Conservation (phyloP, 202 grass and related monocot genomes). For the Setaria viridis region DNA sequence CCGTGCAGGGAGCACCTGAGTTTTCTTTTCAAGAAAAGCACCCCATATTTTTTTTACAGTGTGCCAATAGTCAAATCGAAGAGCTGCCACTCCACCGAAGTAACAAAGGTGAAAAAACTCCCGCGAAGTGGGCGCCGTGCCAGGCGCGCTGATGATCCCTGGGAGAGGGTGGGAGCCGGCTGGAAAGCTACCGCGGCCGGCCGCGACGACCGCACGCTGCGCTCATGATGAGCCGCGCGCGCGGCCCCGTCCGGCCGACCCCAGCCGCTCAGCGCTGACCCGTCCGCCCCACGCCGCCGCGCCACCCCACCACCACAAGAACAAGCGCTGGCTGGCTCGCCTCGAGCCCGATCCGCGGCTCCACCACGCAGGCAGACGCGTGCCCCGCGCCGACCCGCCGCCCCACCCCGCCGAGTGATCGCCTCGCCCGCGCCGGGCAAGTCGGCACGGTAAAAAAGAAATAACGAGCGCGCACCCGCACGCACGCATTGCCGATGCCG, state of each 20-base stretch:
- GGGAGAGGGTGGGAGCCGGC: neutral
- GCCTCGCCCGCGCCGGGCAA: neutral
- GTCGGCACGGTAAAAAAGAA: conserved; percentile 21
- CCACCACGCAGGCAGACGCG: conserved; percentile 10
- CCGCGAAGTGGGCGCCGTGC: neutral
- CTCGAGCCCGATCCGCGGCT: neutral
- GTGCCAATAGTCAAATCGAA: conserved; percentile 22
- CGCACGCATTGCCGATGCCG: neutral
- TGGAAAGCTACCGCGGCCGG: neutral
- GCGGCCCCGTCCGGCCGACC: neutral
- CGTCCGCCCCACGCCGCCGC: neutral
- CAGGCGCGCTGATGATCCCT: neutral
- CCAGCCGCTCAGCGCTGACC: neutral
- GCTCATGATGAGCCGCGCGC: conserved; percentile 54
- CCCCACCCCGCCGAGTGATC: neutral
- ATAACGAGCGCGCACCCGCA: neutral
- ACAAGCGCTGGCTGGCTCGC: neutral
- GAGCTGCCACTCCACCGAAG: neutral
- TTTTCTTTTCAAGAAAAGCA: neutral
- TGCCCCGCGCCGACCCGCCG: neutral
- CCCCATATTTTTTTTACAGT: neutral
- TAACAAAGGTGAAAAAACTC: neutral
- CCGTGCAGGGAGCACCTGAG: neutral
- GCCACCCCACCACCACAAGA: neutral
- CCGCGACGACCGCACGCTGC: conserved; percentile 18